Evolutionary conservation across 2,329 filamentous ascomycete genomes (phyloP), one percentile per base, ranked within the genome.

Genomic region (Penicillium thymicola): DNA sequence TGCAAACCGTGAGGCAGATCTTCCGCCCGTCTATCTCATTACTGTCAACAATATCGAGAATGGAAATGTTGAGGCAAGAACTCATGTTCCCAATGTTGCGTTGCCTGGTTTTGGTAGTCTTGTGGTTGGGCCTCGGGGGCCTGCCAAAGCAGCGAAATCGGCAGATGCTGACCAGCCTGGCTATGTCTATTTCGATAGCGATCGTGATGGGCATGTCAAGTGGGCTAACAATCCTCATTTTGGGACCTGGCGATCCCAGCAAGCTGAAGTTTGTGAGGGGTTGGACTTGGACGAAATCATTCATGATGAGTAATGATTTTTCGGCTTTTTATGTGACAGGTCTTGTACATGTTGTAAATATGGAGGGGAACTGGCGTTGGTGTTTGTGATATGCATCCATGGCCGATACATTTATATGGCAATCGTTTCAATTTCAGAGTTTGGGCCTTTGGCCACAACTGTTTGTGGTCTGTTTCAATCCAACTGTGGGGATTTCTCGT

Each of bases 101-200:
- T 51, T 75, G 16, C 64, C 70, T 14, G 72, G 67, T 0, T 75
- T 75, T 45, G 67, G 71, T 2, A 51, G 62, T 23, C 61, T 74
- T 11, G 68, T 73, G 14, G 64, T 68, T 18, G 65, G 69, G 4
- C 68, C 72, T 5, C 57, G 57, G 59, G 62, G 59, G 11, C 56
- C 62, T 27, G 48, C 16, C 45, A 58, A 23, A 25, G 51, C 18
- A 47, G 43, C 4, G 54, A 58, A 45, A 51, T 51, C 27, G 2
- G 1, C 38, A 18, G 16, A 34, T 9, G 59, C 46, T 1, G 46
- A 59, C 18, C 54, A 63, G 30, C 71, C 70, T 1, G 74, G 68
- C 2, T 77, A 77, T 65, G 72, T 77, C 5, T 74, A 71, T 54
- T 77, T 77, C 55, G 71, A 75, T 25, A 68, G 66, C 54, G 71